A percentile compares a stretch with the other conserved stretches of the same genome.
Evolutionary conservation across 2,329 filamentous ascomycete genomes (phyloP).

Genomic region (Trichophaea hybrida): DNA sequence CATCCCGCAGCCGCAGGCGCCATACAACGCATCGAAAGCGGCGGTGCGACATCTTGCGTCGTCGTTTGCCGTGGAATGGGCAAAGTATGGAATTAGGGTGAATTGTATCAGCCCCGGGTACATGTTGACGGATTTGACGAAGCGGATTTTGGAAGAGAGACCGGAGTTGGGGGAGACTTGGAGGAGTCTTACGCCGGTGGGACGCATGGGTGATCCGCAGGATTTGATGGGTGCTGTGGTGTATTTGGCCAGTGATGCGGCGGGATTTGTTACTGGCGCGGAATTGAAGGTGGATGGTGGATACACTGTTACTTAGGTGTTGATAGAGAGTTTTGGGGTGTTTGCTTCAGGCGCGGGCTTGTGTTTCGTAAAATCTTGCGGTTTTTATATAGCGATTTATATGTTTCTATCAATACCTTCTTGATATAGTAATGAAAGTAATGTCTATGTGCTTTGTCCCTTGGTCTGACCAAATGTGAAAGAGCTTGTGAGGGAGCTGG

Average conservation of each 20-base stretch:
- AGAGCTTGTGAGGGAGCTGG: no score
- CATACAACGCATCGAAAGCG: slow-evolving; percentile 88
- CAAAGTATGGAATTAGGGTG: slow-evolving; percentile 69
- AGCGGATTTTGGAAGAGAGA: slow-evolving; percentile 89
- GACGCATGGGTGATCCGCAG: slow-evolving; percentile 82
- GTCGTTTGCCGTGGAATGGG: slow-evolving; percentile 89
- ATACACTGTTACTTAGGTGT: slow-evolving; percentile 59
- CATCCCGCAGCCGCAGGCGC: slow-evolving; percentile 76
- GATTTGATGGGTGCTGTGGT: slow-evolving; percentile 89
- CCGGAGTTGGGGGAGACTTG: slow-evolving; percentile 79
- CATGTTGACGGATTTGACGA: slow-evolving; percentile 84
- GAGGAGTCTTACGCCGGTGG: slow-evolving; percentile 81
- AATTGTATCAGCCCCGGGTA: slow-evolving; percentile 94
- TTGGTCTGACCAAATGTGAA: no score
- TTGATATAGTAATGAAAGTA: no score
- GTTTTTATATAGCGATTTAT: no score
- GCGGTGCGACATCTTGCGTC: slow-evolving; percentile 77
- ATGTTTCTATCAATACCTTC: no score
- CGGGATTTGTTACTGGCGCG: slow-evolving; percentile 58
- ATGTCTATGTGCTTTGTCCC: no score
- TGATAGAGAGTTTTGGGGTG: neutral
- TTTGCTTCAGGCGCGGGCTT: neutral
- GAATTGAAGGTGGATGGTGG: slow-evolving; percentile 74
- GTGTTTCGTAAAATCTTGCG: no score
- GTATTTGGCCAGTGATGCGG: slow-evolving; percentile 69